These are phyloP conservation scores for Trichoderma sp. DNA, from an alignment of 2,329 filamentous ascomycete species.

Conservation along the genomic window DNA sequence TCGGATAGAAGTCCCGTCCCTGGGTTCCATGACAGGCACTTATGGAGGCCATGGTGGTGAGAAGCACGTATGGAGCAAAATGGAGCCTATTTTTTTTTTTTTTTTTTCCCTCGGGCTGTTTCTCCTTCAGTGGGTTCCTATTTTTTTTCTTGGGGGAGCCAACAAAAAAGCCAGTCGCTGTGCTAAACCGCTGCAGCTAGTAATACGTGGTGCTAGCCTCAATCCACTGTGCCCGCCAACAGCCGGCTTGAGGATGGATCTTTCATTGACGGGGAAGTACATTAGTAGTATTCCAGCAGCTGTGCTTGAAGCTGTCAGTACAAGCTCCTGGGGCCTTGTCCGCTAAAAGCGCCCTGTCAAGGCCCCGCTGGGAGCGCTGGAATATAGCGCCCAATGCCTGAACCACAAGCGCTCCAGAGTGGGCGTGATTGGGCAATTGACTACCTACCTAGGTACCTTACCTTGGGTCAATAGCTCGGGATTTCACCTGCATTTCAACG, in stretches of 20 bases:
- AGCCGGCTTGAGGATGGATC: too few relatives aligned
- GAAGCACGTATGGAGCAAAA: not conserved
- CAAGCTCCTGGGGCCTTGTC: not conserved
- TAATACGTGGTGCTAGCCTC: too few relatives aligned
- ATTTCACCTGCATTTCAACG: not conserved
- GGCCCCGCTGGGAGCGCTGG: not conserved
- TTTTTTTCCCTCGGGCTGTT: not conserved
- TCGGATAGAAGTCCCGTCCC: not conserved
- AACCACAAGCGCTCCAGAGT: not conserved
- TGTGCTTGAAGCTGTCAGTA: too few relatives aligned
- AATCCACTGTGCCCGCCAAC: too few relatives aligned
- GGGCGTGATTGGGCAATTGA: not conserved
- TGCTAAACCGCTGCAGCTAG: not conserved
- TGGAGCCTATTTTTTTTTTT: constrained; percentile 1
- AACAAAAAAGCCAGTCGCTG: too few relatives aligned
- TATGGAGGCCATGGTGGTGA: constrained; percentile 9
- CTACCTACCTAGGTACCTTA: too few relatives aligned
- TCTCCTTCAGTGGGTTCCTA: not conserved
- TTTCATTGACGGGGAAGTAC: too few relatives aligned
- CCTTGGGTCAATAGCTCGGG: not conserved
- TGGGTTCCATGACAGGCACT: constrained; percentile 5
- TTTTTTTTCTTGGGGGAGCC: not conserved
- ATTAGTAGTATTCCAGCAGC: too few relatives aligned
- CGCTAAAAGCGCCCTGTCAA: not conserved
- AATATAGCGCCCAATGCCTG: not conserved